Evolutionary conservation across 108 stramenopile species (phyloP), one percentile per base, ranked within the genome.

Genomic region (Pseudonitzschia delicatissima): DNA sequence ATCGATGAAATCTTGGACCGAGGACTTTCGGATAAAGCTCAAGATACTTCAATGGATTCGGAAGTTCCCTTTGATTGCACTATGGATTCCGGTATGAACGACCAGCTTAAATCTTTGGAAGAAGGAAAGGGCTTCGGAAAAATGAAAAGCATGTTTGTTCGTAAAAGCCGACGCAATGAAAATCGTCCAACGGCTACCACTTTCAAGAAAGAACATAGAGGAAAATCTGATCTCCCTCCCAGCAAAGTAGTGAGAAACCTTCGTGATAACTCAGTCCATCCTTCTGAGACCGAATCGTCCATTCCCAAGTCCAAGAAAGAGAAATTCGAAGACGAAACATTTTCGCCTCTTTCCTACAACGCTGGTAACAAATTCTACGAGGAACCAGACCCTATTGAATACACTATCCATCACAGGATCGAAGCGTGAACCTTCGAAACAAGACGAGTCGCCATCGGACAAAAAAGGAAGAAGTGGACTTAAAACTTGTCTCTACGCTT

Each of bases 1-100:
- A 33, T 28, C 31, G 53, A 55, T 55, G 29, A n/a, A 55, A 33
- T 55, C 53, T 55, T 33, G 32, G 29, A 27, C 6, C 53, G 31
- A 2, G 53, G 31, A 27, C 28, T 55, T 33, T 15, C 53, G 9
- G 53, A 31, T 33, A 29, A 27, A 9, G 53, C 53, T 4, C 29
- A n/a, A 55, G 53, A 23, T 5, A 29, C 53, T 28, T n/a, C 53
- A 33, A 25, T 33, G 28, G 53, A 55, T 31, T 31, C 53, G 15
- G n/a, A 33, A 55, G 53, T 55, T 33, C 13, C 60, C 25, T 61
- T 37, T 23, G 60, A 61, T 42, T 61, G 60, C n/a, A 17, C 39
- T 8, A 17, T 4, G 18, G 60, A 23, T 5, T 35, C 4, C 34
- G 37, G 12, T 61, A 21, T 15, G 39, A 36, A 61, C 21, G 39